Percentiles rank a stretch among this genome's conserved stretches.
phyloP scores from a whole-genome alignment of 208 protist genomes.

The Leishmania major region DNA sequence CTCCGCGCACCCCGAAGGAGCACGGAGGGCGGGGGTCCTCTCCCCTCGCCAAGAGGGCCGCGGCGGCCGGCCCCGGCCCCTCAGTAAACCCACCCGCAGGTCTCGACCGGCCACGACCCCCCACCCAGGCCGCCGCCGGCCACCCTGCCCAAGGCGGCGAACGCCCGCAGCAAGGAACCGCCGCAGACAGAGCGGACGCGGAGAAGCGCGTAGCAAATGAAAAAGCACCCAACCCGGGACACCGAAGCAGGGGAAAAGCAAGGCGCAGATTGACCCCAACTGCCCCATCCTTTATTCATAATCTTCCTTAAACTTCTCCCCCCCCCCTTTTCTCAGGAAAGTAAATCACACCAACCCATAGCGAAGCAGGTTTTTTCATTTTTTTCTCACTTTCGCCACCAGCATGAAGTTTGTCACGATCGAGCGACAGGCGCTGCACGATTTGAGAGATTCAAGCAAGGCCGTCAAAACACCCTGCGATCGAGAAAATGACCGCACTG shows the following conservation, averaged over 20 bases:
- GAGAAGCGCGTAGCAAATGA: neutral
- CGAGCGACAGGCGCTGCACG: neutral
- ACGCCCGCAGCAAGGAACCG: neutral
- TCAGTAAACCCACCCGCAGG: rapidly evolving
- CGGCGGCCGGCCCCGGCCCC: too few species aligned
- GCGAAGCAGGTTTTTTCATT: neutral
- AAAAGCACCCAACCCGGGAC: neutral
- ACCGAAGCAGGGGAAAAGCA: neutral
- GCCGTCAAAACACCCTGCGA: neutral
- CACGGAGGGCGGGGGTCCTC: too few species aligned
- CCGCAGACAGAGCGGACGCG: neutral
- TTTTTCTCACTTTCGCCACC: neutral
- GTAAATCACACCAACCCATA: neutral
- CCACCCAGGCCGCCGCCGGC: too few species aligned
- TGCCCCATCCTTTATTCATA: too few species aligned
- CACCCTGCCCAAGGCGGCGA: too few species aligned
- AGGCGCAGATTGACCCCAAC: neutral
- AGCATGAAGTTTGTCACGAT: slow-evolving; percentile 1
- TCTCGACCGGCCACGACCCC: rapidly evolving
- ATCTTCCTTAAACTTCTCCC: neutral
- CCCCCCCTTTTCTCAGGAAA: neutral
- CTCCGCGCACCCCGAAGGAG: too few species aligned
- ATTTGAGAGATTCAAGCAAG: neutral
- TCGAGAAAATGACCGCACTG: neutral
- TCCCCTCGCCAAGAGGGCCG: too few species aligned